Evolutionary conservation across 495 filamentous ascomycete species (phyloP).

Genomic region (Penicillium dipodomyicola): DNA sequence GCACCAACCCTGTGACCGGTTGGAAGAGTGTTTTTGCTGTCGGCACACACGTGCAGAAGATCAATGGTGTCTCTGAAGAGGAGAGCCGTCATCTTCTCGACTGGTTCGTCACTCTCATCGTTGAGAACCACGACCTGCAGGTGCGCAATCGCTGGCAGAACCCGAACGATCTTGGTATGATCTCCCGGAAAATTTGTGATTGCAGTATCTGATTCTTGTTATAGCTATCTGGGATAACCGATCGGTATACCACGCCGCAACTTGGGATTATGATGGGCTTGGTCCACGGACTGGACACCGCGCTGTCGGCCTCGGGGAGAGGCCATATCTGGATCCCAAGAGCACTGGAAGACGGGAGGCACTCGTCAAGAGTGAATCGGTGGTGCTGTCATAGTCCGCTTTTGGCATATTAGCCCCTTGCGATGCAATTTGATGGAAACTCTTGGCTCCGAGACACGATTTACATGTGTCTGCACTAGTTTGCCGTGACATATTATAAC

Average conservation of each 20-base stretch:
- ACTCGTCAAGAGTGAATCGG: conserved; percentile 22
- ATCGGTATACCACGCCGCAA: conserved; percentile 66
- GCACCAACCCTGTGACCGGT: conserved; percentile 82
- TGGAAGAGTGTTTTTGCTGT: conserved; percentile 75
- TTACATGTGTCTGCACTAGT: no score
- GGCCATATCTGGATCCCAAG: conserved; percentile 60
- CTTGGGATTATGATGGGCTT: conserved; percentile 62
- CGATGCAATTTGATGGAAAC: no score
- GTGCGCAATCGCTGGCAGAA: conserved; percentile 65
- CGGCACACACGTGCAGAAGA: conserved; percentile 55
- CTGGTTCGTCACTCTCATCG: conserved; percentile 61
- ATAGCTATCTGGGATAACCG: conserved; percentile 82
- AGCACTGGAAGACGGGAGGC: conserved; percentile 47
- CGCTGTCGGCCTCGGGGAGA: conserved; percentile 65
- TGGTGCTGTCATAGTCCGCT: no score
- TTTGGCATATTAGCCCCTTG: no score
- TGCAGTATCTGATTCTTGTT: neutral
- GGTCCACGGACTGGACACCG: conserved; percentile 59
- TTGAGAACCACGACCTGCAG: conserved; percentile 79
- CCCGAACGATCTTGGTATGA: conserved; percentile 51
- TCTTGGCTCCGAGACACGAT: no score
- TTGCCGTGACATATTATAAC: no score
- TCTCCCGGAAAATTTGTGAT: neutral
- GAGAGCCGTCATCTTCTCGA: conserved; percentile 63
- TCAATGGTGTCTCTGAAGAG: conserved; percentile 64